Base-by-base conservation (phyloP, 495 filamentous ascomycete genomes). In the Neurospora terricola region DNA sequence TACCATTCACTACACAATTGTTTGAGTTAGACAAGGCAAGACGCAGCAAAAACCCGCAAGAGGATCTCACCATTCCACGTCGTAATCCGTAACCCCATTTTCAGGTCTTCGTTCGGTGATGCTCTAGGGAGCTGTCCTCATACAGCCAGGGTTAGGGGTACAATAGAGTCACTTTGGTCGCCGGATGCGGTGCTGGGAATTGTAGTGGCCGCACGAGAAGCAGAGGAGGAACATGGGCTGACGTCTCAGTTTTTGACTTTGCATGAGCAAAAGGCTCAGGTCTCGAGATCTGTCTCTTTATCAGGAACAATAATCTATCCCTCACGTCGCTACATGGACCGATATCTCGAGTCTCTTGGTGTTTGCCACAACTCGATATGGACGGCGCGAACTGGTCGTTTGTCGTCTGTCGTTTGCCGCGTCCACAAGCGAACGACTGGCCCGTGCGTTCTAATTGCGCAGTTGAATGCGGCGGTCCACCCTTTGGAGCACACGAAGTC, bases 11-110 rank as follows among this genome's bases (percentile, higher is more conserved):
- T 96, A 48, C 14, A 72, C 12, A 30, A 5, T 45, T n/a, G 34
- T 34, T 23, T 1, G 38, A 4, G 12, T 37, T 2, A 68, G 62
- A 43, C 18, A 21, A 4, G 37, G 9, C 9, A 37, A 37, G 59
- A 71, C 69, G 74, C 39, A 76, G 75, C 54, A 70, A 76, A 69
- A 79, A 75, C 78, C 69, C 76, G 48, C 48, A 69, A 69, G 8
- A 40, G 37, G 34, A 21, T 76, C 87, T 76, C 81, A 93, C 91
- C 91, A 83, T 97, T 97, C 94, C 94, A 94, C 59, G 92, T 93
- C n/a, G 92, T 95, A 75, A 95, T 92, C 72, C 92, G 89, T 75
- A 95, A 85, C 72, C 87, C 89, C 92, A 94, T 94, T 39, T 78
- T 78, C 70, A 69, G 34, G 12, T 36, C 4, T 38, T 7, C 8